phyloP scores from a whole-genome alignment of 495 filamentous ascomycete genomes.

The Aspergillus leporis region DNA sequence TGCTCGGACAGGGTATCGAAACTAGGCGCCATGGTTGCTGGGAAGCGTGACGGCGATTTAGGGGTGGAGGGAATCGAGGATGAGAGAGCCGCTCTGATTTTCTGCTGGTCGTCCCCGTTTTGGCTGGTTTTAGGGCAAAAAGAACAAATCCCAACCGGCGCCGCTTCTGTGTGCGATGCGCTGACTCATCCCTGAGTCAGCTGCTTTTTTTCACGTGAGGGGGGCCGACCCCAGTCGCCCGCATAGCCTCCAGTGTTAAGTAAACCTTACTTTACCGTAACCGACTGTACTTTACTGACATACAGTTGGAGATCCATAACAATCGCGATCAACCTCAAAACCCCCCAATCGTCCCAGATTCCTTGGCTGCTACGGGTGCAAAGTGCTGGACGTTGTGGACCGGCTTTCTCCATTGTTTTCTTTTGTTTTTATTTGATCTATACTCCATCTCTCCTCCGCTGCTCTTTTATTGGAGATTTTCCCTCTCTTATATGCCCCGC shows the following conservation, averaged over 20 bases:
- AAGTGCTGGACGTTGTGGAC: slow-evolving; percentile 21
- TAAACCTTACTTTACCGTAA: slow-evolving; percentile 10
- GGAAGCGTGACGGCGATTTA: slow-evolving; percentile 18
- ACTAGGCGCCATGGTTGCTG: slow-evolving; percentile 68
- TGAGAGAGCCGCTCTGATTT: slow-evolving; percentile 22
- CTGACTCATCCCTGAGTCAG: slow-evolving; percentile 37
- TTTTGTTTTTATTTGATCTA: slow-evolving; percentile 12
- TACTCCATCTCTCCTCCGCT: slow-evolving; percentile 8
- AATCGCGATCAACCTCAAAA: slow-evolving; percentile 16
- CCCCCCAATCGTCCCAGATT: slow-evolving; percentile 15
- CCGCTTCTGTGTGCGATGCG: slow-evolving; percentile 37
- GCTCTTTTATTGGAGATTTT: slow-evolving; percentile 6
- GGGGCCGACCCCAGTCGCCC: slow-evolving; percentile 7
- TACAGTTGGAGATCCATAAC: slow-evolving; percentile 19
- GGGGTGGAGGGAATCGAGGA: slow-evolving; percentile 9
- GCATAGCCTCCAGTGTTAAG: slow-evolving; percentile 8
- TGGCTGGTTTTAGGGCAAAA: slow-evolving; percentile 43
- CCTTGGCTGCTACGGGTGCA: slow-evolving; percentile 15
- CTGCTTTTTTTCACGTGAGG: slow-evolving; percentile 7
- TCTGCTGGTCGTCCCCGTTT: slow-evolving; percentile 30
- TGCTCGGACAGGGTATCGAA: slow-evolving; percentile 74
- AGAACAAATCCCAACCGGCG: slow-evolving; percentile 36
- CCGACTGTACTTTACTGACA: slow-evolving; percentile 11
- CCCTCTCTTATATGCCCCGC: slow-evolving; percentile 33
- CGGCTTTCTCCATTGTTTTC: slow-evolving; percentile 14